Evolutionary conservation across 2,329 filamentous ascomycete genomes (phyloP).

Genomic region (Lasiodiplodia sp.): DNA sequence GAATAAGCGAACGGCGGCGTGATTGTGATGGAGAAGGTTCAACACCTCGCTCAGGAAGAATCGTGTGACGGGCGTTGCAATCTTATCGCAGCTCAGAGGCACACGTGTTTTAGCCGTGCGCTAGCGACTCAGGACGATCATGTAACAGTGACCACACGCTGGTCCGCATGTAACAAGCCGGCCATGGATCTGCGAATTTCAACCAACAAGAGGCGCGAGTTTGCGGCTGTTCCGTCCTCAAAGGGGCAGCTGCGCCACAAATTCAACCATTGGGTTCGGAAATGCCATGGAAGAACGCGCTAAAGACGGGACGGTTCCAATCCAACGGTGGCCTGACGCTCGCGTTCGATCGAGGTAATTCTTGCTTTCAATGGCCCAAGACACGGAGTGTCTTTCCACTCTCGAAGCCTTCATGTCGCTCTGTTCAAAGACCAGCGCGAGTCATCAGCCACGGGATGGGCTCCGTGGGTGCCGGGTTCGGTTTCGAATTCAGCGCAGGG

Average conservation of each 20-base stretch:
- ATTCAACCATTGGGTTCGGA: too few species aligned
- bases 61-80: background rate
- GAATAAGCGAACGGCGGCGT: background rate
- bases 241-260: slow-evolving; percentile 10
- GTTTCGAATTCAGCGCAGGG: background rate
- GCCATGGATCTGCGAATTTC: background rate
- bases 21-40: background rate
- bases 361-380: too few species aligned
- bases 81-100: slow-evolving; percentile 1
- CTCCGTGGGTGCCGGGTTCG: background rate
- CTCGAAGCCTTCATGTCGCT: background rate
- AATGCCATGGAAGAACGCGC: background rate
- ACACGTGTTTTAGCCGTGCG: background rate
- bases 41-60: background rate
- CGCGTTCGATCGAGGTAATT: too few species aligned
- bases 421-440: background rate
- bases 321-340: background rate
- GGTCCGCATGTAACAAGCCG: background rate
- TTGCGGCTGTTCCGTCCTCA: background rate
- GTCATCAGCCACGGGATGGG: background rate
- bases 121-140: slow-evolving; percentile 25
- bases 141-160: slow-evolving; percentile 7
- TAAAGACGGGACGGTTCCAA: background rate
- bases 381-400: too few species aligned
- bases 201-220: background rate